Evolutionary conservation across 495 filamentous ascomycete genomes (phyloP), one percentile per base, ranked within the genome.

Genomic region (Bacidia gigantensis): DNA sequence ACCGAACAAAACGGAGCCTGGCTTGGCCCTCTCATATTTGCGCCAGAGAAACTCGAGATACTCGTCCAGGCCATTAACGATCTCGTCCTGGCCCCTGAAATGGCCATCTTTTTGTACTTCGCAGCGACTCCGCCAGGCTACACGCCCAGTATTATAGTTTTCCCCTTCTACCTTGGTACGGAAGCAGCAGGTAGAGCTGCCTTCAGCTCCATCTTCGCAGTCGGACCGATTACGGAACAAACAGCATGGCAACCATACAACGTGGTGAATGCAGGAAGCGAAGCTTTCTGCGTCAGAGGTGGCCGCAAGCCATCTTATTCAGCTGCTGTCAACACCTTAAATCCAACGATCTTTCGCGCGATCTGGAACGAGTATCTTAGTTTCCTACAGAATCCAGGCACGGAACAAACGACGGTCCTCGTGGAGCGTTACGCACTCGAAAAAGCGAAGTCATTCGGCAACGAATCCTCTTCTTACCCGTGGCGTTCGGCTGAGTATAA

Each of bases 271-370:
- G 41, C 49, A 0, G 60, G 20, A 3, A 45, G 43, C 12, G 62
- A 63, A 17, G 47, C 50, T 3, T 64, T 69, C 46, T 70, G 67
- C 47, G 40, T 42, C 24, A 51, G 56, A 26, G 65, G 64, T 11
- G 60, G 43, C 0, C 58, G 59, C 26, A 69, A 69, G 54, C 66
- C 67, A 0, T 51, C 60, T 1, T 68, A 58, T 41, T 53, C 49
- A 0, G 60, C 56, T 3, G 55, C 2, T 54, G 67, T 20, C 39
- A 43, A 12, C 23, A 58, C 11, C 51, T 69, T 49, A 47, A 58
- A 21, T 42, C 62, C 62, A 10, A 17, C 44, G 18, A 55, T 40
- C 14, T 60, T 50, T 50, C 45, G 41, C 24, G 52, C 45, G 1
- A 47, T 60, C 10, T 60, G 32, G 47, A 25, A 50, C 51, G n/a